Percentiles rank a stretch among this genome's conserved stretches.
phyloP scores from a whole-genome alignment of 208 protist genomes.

The Wallacemonas sp. region DNA sequence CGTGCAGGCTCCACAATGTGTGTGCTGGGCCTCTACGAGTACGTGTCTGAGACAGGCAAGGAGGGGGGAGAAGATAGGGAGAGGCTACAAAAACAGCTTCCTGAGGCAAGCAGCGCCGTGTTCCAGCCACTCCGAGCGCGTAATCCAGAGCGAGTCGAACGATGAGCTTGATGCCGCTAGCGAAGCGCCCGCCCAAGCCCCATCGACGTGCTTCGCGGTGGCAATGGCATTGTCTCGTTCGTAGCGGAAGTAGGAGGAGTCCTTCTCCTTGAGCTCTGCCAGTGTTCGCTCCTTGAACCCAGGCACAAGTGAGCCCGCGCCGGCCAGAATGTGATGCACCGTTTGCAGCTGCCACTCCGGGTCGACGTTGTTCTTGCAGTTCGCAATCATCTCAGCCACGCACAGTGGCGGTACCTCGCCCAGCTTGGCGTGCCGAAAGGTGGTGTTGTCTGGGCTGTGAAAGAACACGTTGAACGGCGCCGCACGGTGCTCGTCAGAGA shows the following conservation, averaged over 20 bases:
- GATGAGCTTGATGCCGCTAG: conserved; percentile 73
- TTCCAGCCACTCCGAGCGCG: conserved; percentile 68
- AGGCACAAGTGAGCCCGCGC: conserved; percentile 34
- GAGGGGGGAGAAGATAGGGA: too few relatives aligned
- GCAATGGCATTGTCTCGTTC: conserved; percentile 53
- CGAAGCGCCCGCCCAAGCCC: conserved; percentile 78
- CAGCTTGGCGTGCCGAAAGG: conserved; percentile 4
- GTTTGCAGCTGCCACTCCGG: conserved; percentile 75
- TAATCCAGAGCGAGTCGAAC: conserved; percentile 82
- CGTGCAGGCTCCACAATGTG: too few relatives aligned
- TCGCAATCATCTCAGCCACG: conserved; percentile 46
- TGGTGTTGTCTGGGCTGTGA: conserved; percentile 12
- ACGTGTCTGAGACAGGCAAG: too few relatives aligned
- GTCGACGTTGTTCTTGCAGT: conserved; percentile 57
- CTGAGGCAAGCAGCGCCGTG: conserved; percentile 68
- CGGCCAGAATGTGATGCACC: conserved; percentile 74
- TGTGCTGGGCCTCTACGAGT: too few relatives aligned
- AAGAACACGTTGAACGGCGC: conserved; percentile 72
- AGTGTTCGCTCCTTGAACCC: conserved; percentile 58
- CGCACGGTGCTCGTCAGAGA: conserved; percentile 30
- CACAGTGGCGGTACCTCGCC: conserved; percentile 6
- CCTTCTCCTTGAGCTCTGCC: conserved; percentile 56
- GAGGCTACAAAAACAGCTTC: conserved; percentile 83
- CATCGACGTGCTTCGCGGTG: conserved; percentile 31
- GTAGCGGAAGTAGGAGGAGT: conserved; percentile 79